Conservation (phyloP, 2,329 filamentous ascomycete genomes). For the Ceratocystiopsis minuta region DNA sequence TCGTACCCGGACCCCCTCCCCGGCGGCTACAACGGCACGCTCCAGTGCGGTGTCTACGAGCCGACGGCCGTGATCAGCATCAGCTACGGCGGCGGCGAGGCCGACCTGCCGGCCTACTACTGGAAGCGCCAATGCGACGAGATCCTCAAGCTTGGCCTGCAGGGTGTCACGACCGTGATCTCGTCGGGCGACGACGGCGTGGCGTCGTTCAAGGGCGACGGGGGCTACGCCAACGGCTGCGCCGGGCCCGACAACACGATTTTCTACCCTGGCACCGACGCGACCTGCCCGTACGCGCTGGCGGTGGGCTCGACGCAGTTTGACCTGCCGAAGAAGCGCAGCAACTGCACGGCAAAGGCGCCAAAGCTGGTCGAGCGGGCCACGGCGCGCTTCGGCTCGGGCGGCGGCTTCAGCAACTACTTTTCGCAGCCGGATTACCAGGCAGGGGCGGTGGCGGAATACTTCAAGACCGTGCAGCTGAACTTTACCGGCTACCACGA, state of each 20-base stretch:
- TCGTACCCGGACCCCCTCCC: conserved; percentile 26
- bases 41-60: conserved; percentile 20
- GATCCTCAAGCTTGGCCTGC: conserved; percentile 33
- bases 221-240: conserved; percentile 9
- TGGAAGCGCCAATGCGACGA: conserved; percentile 31
- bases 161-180: conserved; percentile 28
- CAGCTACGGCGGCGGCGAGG: conserved; percentile 36
- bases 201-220: conserved; percentile 17
- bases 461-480: conserved; percentile 15
- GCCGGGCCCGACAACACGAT: conserved; percentile 9
- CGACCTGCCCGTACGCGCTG: conserved; percentile 29
- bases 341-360: background rate
- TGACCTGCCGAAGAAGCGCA: conserved; percentile 4
- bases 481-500: conserved; percentile 9
- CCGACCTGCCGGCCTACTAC: conserved; percentile 33
- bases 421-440: conserved; percentile 27
- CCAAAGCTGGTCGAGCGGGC: conserved; percentile 9
- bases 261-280: conserved; percentile 10
- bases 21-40: conserved; percentile 28
- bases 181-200: conserved; percentile 31
- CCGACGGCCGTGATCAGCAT: conserved; percentile 39
- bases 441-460: conserved; percentile 19
- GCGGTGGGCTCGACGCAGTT: conserved; percentile 33
- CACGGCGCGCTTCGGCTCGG: conserved; percentile 14
- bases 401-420: conserved; percentile 29